Evolutionary conservation across 345 rosid species (phyloP).

Genomic region (Eucalyptus guilfoylei): DNA sequence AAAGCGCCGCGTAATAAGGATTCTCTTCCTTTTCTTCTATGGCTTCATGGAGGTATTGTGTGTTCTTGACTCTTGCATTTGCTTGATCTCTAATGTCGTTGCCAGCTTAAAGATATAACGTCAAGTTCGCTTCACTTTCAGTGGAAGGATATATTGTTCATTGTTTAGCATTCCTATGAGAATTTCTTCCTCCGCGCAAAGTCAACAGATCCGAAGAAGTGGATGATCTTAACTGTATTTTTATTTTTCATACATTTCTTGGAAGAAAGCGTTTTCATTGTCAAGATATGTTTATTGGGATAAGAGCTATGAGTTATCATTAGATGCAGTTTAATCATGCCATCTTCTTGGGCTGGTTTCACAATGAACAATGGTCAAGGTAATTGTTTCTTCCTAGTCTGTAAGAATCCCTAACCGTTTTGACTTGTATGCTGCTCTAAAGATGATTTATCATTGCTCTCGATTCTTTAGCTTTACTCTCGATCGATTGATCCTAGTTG

Average conservation of each 20-base stretch:
- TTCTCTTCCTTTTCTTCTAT: neutral
- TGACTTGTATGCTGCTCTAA: neutral
- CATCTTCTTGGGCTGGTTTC: neutral
- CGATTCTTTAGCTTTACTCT: neutral
- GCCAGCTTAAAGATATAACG: neutral
- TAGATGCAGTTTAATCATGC: neutral
- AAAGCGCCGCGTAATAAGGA: neutral
- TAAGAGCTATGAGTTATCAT: neutral
- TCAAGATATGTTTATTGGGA: neutral
- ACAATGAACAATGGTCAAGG: neutral
- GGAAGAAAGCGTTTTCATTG: neutral
- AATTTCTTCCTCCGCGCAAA: neutral
- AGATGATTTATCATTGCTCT: neutral
- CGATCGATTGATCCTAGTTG: neutral
- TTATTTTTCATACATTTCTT: neutral
- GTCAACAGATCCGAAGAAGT: neutral
- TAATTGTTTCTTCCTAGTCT: neutral
- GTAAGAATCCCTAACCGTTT: neutral
- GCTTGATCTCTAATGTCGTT: neutral
- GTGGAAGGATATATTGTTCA: neutral
- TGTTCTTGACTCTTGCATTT: neutral
- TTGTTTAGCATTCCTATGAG: neutral
- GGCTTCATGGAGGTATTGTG: conserved; percentile 5
- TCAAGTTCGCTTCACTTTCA: neutral
- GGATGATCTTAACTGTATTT: neutral